Evolutionary conservation across 148 eudicot species (phyloP).

Genomic region (Mesembryanthemum crystallinum): DNA sequence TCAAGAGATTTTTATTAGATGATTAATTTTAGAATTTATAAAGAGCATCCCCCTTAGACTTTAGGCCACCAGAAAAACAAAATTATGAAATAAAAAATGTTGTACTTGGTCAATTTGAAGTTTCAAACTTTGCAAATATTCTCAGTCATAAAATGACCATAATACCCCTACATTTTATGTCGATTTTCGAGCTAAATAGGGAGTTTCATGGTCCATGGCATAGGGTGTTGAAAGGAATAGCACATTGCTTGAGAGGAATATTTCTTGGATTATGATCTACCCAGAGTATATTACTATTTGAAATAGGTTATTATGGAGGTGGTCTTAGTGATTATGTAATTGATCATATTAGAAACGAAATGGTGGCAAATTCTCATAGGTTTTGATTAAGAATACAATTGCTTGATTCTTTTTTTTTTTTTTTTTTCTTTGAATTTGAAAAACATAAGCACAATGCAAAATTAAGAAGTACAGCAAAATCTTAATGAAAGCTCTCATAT

Average conservation of each 20-base stretch:
- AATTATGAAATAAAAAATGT: background rate
- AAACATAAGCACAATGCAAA: background rate
- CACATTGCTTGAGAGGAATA: conserved; percentile 1
- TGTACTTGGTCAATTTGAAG: conserved; percentile 20
- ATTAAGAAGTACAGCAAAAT: too few relatives aligned
- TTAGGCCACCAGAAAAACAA: background rate
- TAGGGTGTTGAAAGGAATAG: background rate
- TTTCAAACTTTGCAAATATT: conserved; percentile 19
- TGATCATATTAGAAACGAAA: too few relatives aligned
- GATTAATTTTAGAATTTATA: background rate
- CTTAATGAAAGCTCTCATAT: too few relatives aligned
- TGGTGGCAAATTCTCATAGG: too few relatives aligned
- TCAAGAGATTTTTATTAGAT: background rate
- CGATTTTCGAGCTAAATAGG: conserved; percentile 3
- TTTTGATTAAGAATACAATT: too few relatives aligned
- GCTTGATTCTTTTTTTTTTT: too few relatives aligned
- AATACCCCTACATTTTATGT: background rate
- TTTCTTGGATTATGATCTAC: background rate
- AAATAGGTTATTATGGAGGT: too few relatives aligned
- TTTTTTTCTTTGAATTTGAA: too few relatives aligned
- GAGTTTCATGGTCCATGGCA: background rate
- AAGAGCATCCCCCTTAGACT: conserved; percentile 9
- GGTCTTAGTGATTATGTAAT: too few relatives aligned
- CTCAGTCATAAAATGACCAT: conserved; percentile 15
- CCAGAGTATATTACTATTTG: background rate